A percentile compares a stretch with the other conserved stretches of the same genome.
Evolutionary conservation across 2,329 filamentous ascomycete genomes (phyloP).

Genomic region (Hypoxylon sp.): DNA sequence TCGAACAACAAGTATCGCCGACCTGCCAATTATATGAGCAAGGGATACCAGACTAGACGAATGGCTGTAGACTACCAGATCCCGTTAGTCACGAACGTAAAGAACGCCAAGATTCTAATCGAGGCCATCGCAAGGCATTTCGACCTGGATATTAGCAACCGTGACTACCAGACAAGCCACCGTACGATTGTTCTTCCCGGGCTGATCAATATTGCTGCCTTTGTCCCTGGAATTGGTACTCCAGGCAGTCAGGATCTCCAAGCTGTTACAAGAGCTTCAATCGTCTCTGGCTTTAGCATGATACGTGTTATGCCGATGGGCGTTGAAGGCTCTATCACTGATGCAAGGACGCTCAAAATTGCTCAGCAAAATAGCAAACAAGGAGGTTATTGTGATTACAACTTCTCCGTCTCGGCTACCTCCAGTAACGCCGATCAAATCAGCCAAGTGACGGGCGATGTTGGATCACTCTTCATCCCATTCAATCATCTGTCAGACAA

Average conservation of each 20-base stretch:
- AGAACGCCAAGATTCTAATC: constrained; percentile 97
- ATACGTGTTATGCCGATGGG: constrained; percentile 83
- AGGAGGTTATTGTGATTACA: constrained; percentile 81
- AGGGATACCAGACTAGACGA: constrained; percentile 94
- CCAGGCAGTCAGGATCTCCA: constrained; percentile 76
- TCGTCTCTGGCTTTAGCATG: constrained; percentile 83
- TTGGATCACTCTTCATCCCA: constrained; percentile 84
- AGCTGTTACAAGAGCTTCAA: constrained; percentile 77
- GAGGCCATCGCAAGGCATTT: constrained; percentile 94
- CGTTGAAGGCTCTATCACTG: constrained; percentile 78
- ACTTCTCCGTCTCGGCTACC: constrained; percentile 82
- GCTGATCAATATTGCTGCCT: constrained; percentile 83
- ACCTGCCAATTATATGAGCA: constrained; percentile 98
- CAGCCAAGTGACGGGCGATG: constrained; percentile 77
- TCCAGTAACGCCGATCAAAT: constrained; percentile 81
- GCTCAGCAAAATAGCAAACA: constrained; percentile 78
- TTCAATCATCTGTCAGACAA: constrained; percentile 87
- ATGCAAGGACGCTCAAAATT: constrained; percentile 76
- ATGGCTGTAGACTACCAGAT: constrained; percentile 99
- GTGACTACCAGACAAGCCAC: constrained; percentile 94
- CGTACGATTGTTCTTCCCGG: constrained; percentile 79
- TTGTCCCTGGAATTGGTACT: constrained; percentile 79
- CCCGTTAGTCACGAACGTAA: constrained; percentile 97
- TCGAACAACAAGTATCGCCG: constrained; percentile 97
- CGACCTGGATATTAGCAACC: constrained; percentile 82